Evolutionary conservation across 371 early-diverging fungal genomes (phyloP), one percentile per base, ranked within the genome.

Genomic region (Mortierella sp.): DNA sequence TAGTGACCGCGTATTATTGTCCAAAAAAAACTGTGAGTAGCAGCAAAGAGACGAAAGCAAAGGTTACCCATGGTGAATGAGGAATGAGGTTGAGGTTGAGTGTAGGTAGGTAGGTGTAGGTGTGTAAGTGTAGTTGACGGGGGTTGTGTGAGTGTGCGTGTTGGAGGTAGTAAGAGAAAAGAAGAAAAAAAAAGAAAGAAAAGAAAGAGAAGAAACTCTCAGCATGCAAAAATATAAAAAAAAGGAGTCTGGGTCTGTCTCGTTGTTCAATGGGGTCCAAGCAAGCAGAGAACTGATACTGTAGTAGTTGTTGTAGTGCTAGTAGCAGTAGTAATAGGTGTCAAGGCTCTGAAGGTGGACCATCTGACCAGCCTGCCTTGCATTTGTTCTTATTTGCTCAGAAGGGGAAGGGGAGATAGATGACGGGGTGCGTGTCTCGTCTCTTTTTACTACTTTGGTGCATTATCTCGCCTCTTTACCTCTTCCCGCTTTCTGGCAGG

Each of bases 1-100:
- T 65, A 65, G 68, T 65, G 68, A 65, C 68, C 68, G 68, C 38
- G 42, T 65, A 65, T 65, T 65, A 31, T 63, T 63, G 58, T n/a
- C 58, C 13, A 13, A 0, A 21, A 6, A 65, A 63, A 65, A 31
- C 8, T 9, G 9, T 65, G 68, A 38, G 42, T 24, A 65, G 10
- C 14, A 34, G 16, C 4, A 13, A 34, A 63, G 21, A 65, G 42
- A 38, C 42, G 42, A 38, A 38, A 13, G 21, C 19, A 9, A 38
- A 16, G 24, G 9, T 65, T 65, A 65, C 68, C 68, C 68, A 65
- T 65, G 68, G 68, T 65, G 68, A 65, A 65, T 65, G 68, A 65
- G 68, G 42, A 34, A 65, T 38, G 38, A 65, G 38, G 26, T n/a
- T 57, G 57, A 4, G 9, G 55, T 55, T 7, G 57, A 57, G 21